Evolutionary conservation across 2,329 filamentous ascomycete species (phyloP).

Genomic region (Septoria linicola): DNA sequence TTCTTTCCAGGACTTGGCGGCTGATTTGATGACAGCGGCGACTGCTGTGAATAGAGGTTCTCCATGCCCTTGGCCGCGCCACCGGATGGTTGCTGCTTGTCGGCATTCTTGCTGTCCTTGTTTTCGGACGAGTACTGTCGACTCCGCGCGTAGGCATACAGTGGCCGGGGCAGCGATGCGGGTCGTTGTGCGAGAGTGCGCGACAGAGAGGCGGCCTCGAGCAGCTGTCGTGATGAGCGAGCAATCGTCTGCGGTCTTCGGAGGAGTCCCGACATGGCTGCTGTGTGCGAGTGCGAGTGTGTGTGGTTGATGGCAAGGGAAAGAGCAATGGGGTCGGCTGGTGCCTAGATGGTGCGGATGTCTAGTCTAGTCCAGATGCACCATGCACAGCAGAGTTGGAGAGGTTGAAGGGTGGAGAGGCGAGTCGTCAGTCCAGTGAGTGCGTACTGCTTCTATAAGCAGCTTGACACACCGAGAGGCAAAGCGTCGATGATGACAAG

Average conservation of each 20-base stretch:
- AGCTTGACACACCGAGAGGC: no score
- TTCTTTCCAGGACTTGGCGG: constrained; percentile 38
- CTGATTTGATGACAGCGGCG: constrained; percentile 39
- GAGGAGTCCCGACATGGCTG: constrained; percentile 38
- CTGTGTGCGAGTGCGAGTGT: neutral
- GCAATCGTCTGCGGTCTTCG: constrained; percentile 38
- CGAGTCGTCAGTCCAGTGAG: no score
- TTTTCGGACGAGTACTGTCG: constrained; percentile 48
- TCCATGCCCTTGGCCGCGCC: constrained; percentile 46
- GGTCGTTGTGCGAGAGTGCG: constrained; percentile 39
- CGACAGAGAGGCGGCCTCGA: constrained; percentile 37
- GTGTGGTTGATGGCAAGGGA: no score
- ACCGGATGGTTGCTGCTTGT: constrained; percentile 33
- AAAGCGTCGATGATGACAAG: no score
- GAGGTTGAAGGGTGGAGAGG: no score
- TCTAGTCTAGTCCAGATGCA: no score
- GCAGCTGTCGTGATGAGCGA: constrained; percentile 37
- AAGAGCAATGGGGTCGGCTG: no score
- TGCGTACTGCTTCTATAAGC: no score
- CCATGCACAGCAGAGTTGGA: no score
- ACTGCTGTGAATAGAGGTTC: constrained; percentile 46
- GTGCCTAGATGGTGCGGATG: no score
- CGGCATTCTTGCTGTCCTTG: constrained; percentile 31
- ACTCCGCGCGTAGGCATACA: constrained; percentile 45
- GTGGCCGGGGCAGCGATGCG: constrained; percentile 44